phyloP scores from a whole-genome alignment of 2,329 filamentous ascomycete species.

The Pestalotiopsis sp. region DNA sequence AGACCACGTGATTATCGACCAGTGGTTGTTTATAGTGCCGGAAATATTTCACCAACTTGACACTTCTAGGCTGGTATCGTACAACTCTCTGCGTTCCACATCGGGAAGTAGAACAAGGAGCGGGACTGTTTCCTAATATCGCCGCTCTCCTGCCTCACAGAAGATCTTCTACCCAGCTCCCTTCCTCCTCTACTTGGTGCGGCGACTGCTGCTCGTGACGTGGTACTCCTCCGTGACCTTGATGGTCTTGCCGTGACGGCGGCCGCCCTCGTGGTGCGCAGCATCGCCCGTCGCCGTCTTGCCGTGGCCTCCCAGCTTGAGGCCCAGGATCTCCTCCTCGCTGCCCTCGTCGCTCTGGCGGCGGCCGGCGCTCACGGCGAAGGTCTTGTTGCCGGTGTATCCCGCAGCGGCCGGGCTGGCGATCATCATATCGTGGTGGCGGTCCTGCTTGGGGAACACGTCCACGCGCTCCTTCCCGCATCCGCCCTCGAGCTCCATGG shows the following conservation, averaged over 20 bases:
- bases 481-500: background rate
- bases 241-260: background rate
- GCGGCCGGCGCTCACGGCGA: background rate
- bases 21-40: too few species aligned
- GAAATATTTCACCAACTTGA: too few species aligned
- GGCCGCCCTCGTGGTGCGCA: background rate
- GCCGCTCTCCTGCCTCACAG: too few species aligned
- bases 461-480: background rate
- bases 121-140: too few species aligned
- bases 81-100: too few species aligned
- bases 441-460: background rate
- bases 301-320: background rate
- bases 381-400: background rate
- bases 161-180: too few species aligned
- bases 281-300: background rate
- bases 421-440: background rate
- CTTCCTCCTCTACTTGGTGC: background rate
- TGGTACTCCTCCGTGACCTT: constrained; percentile 2
- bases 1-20: too few species aligned
- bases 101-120: too few species aligned
- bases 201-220: constrained; percentile 3
- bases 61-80: too few species aligned
- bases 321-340: background rate
- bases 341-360: background rate
- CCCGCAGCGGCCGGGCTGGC: background rate